A percentile compares a stretch with the other conserved stretches of the same genome.
Conservation (phyloP, 768 basidiomycete species). For the Trametes maxima region DNA sequence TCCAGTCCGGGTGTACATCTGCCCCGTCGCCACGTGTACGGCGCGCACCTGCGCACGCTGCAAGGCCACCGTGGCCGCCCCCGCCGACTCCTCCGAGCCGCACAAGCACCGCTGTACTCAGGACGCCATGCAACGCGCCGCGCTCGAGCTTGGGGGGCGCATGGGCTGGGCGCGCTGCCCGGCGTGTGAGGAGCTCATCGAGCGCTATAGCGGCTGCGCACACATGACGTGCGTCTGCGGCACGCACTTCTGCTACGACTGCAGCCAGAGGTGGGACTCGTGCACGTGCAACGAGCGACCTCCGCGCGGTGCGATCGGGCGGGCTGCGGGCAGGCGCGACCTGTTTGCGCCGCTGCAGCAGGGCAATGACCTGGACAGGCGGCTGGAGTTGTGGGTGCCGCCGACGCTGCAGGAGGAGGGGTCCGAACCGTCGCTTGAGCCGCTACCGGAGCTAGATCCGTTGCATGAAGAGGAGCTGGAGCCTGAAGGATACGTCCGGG, state of each 20-base stretch:
- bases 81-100: background rate
- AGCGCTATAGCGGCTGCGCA: conserved; percentile 31
- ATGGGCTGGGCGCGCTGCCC: conserved; percentile 33
- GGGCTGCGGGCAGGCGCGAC: background rate
- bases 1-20: conserved; percentile 18
- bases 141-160: conserved; percentile 18
- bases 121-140: conserved; percentile 17
- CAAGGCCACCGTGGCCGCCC: conserved; percentile 10
- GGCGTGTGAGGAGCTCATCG: conserved; percentile 31
- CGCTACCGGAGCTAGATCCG: too few relatives aligned
- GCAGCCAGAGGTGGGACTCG: conserved; percentile 28
- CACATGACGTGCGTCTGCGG: conserved; percentile 36
- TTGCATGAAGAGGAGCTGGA: too few relatives aligned
- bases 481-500: too few relatives aligned
- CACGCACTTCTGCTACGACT: conserved; percentile 25
- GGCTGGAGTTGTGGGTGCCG: background rate
- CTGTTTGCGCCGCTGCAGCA: conserved; percentile 1
- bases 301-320: background rate
- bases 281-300: conserved; percentile 26
- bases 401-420: background rate
- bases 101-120: conserved; percentile 23
- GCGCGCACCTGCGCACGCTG: conserved; percentile 29
- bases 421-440: too few relatives aligned
- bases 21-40: conserved; percentile 18
- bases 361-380: background rate